Conservation (phyloP, 2,329 filamentous ascomycete species). For the Claviceps cyperi region DNA sequence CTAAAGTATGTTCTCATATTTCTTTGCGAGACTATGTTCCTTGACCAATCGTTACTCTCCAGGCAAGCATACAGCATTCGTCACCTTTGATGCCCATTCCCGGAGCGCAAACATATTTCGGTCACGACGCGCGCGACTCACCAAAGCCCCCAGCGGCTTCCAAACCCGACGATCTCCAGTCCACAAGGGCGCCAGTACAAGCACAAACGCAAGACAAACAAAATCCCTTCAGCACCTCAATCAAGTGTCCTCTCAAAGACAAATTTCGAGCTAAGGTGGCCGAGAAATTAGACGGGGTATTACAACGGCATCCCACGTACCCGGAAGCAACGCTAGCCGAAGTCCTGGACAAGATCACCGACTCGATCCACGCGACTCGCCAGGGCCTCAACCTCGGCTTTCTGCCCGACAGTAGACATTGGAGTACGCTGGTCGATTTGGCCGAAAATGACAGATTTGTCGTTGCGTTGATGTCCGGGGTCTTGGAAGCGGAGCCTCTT, state of each 20-base stretch:
- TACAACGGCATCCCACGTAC: not conserved
- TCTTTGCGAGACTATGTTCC: not conserved
- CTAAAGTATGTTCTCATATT: not conserved
- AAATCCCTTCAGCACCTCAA: constrained; percentile 3
- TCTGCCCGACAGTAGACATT: constrained; percentile 20
- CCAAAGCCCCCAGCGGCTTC: not conserved
- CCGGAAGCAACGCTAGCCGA: not conserved
- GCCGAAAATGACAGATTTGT: constrained; percentile 17
- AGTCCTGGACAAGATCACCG: constrained; percentile 11
- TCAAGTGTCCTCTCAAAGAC: constrained; percentile 8
- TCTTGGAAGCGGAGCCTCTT: constrained; percentile 14
- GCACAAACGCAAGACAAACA: not conserved
- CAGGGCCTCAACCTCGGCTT: constrained; percentile 14
- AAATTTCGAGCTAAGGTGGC: constrained; percentile 13
- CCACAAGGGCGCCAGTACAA: not conserved
- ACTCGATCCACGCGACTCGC: constrained; percentile 13
- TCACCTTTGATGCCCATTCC: constrained; percentile 18
- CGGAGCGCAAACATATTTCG: constrained; percentile 24
- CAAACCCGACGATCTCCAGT: not conserved
- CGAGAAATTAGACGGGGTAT: constrained; percentile 1
- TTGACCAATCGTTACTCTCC: not conserved
- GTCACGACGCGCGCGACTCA: constrained; percentile 5
- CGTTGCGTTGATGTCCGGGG: constrained; percentile 14
- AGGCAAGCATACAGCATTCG: constrained; percentile 2
- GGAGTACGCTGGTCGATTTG: constrained; percentile 18